phyloP scores from a whole-genome alignment of 2,329 filamentous ascomycete species.

The Curvularia verruculosa region DNA sequence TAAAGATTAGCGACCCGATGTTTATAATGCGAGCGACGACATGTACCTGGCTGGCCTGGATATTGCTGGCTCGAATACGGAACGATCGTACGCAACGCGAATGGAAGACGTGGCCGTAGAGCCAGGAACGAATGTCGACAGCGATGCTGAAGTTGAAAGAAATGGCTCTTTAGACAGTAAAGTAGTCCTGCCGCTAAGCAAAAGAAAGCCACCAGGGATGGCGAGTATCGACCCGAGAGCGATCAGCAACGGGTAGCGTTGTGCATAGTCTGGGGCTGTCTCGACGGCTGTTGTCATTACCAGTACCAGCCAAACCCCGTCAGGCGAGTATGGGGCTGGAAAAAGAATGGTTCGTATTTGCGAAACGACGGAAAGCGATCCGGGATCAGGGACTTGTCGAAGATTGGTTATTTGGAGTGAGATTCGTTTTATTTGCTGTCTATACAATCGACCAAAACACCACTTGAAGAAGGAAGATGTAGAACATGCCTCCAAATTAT shows the following conservation, averaged over 20 bases:
- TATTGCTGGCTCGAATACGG: constrained; percentile 12
- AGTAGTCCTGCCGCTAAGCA: constrained; percentile 21
- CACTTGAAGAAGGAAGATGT: constrained; percentile 1
- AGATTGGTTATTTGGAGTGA: neutral
- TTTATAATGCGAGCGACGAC: neutral
- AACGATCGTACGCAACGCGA: constrained; percentile 3
- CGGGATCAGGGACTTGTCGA: neutral
- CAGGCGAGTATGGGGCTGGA: constrained; percentile 5
- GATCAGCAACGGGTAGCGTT: constrained; percentile 29
- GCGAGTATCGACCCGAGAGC: constrained; percentile 28
- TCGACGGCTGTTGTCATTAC: constrained; percentile 31
- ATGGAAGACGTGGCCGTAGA: constrained; percentile 1
- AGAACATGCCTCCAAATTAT: constrained; percentile 15
- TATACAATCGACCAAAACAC: neutral
- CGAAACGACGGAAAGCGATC: neutral
- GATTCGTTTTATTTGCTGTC: constrained; percentile 1
- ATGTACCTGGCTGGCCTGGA: constrained; percentile 11
- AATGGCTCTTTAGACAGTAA: constrained; percentile 7
- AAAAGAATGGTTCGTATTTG: constrained; percentile 5
- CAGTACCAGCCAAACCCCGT: constrained; percentile 13
- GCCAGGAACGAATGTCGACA: constrained; percentile 2
- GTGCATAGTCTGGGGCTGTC: constrained; percentile 30
- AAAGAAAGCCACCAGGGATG: constrained; percentile 29
- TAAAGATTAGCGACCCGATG: constrained; percentile 14
- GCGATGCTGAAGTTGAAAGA: neutral